Base-by-base conservation (phyloP, 2,329 filamentous ascomycete species). In the Daldinia eschscholtzii region DNA sequence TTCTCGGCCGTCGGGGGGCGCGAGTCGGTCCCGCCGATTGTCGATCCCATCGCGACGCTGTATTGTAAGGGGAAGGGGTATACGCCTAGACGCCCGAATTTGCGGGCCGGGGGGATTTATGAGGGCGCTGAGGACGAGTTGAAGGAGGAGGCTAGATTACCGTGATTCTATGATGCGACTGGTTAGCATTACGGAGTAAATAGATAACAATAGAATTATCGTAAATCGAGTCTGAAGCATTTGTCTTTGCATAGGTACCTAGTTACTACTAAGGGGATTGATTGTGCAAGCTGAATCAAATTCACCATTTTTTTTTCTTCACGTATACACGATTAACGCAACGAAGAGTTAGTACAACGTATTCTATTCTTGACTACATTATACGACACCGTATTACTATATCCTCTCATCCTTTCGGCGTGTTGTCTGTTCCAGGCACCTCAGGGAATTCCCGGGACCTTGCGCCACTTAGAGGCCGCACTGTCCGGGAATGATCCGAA, bases 21-120 rank as follows among this genome's bases (percentile, higher is more conserved):
- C 7, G 20, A 65, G 57, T 69, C 69, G 5, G 66, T 71, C 15
- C 66, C 69, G 23, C 69, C 69, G 28, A 69, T 71, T 15, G 61
- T 70, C 6, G 69, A 71, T 56, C 69, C 69, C 2, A 62, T 71
- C 46, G 28, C 52, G 30, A 65, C 61, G 15, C 48, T 71, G 50
- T 71, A 71, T 48, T 64, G 63, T 26, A 37, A 26, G 12, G 69
- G 46, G n/a, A 37, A 26, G 15, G 69, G 46, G 23, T 70, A 70
- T 35, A 30, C 53, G 10, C 64, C 69, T 37, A 65, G 61, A 20
- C 57, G 57, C 18, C 30, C 18, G 55, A 57, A 13, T n/a, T 44
- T 67, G 28, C 12, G 46, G 33, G 66, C 69, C 4, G 64, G 66
- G 26, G 69, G 69, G 1, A 67, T 71, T 44, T 71, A 71, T 62